Evolutionary conservation across 2,329 filamentous ascomycete genomes (phyloP).

Genomic region (Xylariaceae sp.): DNA sequence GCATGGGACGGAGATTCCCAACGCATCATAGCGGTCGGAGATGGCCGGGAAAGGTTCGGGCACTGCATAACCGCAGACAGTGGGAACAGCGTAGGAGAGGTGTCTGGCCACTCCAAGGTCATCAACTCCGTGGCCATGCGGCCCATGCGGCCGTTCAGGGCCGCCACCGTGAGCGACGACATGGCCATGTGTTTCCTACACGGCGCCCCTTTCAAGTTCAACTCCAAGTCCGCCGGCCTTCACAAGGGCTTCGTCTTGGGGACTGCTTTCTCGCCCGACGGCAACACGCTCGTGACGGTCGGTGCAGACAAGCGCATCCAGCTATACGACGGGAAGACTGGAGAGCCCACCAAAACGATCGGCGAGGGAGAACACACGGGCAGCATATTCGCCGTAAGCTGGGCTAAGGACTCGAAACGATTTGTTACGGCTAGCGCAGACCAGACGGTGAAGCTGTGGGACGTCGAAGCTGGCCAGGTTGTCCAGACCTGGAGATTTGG

Average conservation of each 20-base stretch:
- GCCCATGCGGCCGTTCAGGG: conserved; percentile 81
- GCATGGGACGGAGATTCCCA: conserved; percentile 97
- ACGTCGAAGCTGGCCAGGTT: conserved; percentile 69
- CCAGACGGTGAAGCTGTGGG: conserved; percentile 92
- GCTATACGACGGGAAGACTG: conserved; percentile 93
- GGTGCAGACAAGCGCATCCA: conserved; percentile 90
- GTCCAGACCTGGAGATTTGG: conserved; percentile 82
- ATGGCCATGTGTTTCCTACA: conserved; percentile 86
- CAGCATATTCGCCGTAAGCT: conserved; percentile 86
- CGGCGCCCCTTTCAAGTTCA: conserved; percentile 93
- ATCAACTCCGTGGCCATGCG: conserved; percentile 89
- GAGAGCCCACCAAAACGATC: conserved; percentile 70
- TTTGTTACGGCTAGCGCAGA: conserved; percentile 91
- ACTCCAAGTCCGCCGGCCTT: conserved; percentile 66
- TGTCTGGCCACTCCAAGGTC: conserved; percentile 81
- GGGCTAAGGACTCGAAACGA: conserved; percentile 77
- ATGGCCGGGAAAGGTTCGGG: conserved; percentile 88
- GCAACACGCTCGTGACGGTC: conserved; percentile 72
- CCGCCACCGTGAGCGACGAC: conserved; percentile 87
- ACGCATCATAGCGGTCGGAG: conserved; percentile 90
- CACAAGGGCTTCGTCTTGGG: conserved; percentile 88
- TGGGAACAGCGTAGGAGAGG: conserved; percentile 92
- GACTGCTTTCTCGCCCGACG: conserved; percentile 84
- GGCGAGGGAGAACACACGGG: conserved; percentile 82
- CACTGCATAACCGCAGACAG: conserved; percentile 93